Percentiles rank a stretch among this genome's conserved stretches.
These are phyloP conservation scores for Gossypium sturtianum DNA, from an alignment of 345 rosid genomes.

Conservation along the genomic window DNA sequence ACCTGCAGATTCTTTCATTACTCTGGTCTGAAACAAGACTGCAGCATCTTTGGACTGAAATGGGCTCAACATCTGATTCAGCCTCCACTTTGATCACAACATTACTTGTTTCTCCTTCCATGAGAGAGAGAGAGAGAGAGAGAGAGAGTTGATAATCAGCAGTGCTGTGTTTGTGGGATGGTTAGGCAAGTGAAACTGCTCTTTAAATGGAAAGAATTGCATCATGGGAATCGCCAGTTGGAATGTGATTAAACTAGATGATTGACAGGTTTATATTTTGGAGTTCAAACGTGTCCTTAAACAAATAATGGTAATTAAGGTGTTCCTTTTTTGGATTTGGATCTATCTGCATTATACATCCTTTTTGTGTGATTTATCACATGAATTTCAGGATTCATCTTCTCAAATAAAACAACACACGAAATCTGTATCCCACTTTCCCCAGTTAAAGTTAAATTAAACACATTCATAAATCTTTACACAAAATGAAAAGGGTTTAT, in stretches of 20 bases:
- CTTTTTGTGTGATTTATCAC: constrained; percentile 5
- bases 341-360: neutral
- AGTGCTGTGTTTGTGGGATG: neutral
- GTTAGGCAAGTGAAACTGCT: constrained; percentile 7
- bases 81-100: neutral
- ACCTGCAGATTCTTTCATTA: neutral
- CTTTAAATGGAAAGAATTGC: constrained; percentile 3
- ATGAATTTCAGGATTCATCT: neutral
- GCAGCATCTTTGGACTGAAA: neutral
- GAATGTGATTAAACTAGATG: neutral
- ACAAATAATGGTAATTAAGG: neutral
- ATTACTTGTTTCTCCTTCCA: neutral
- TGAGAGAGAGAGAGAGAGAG: neutral
- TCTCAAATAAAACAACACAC: neutral
- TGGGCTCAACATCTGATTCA: neutral
- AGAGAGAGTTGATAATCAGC: neutral
- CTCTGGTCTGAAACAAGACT: neutral
- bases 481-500: neutral
- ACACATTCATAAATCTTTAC: neutral
- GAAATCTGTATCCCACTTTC: neutral
- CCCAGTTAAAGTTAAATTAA: neutral
- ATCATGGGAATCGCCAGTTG: constrained; percentile 10
- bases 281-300: constrained; percentile 3
- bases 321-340: neutral
- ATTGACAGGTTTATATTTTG: constrained; percentile 3